These are phyloP conservation scores for Teratosphaeriaceae sp. DNA, from an alignment of 2,329 filamentous ascomycete species.

Conservation along the genomic window DNA sequence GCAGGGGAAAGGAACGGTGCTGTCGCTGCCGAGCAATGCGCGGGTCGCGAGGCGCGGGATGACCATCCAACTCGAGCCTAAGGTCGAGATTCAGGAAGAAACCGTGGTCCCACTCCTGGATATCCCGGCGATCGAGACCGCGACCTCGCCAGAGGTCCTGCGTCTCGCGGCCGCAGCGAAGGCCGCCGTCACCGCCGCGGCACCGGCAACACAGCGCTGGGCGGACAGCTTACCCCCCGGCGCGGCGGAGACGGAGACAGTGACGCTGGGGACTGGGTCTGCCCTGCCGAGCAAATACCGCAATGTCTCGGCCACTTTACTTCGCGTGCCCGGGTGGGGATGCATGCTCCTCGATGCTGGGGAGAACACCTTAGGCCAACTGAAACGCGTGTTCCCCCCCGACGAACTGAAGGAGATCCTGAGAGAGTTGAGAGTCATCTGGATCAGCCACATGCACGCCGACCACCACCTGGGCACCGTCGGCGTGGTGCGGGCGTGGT, in stretches of 20 bases:
- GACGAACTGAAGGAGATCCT: slow-evolving; percentile 64
- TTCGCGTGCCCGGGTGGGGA: slow-evolving; percentile 78
- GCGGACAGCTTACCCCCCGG: slow-evolving; percentile 56
- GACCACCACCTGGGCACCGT: slow-evolving; percentile 88
- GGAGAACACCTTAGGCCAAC: slow-evolving; percentile 84
- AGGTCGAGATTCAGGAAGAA: slow-evolving; percentile 39
- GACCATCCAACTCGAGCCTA: slow-evolving; percentile 31
- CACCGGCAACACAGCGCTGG: slow-evolving; percentile 43
- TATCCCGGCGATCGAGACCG: slow-evolving; percentile 36
- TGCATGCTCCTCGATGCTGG: slow-evolving; percentile 87
- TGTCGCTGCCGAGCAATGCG: slow-evolving; percentile 16
- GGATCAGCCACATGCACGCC: slow-evolving; percentile 93
- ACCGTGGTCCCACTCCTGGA: slow-evolving; percentile 46
- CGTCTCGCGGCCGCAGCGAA: slow-evolving; percentile 44
- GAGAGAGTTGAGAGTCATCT: slow-evolving; percentile 71
- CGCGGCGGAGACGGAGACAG: slow-evolving; percentile 70
- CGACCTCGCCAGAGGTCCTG: slow-evolving; percentile 43
- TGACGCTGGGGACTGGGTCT: slow-evolving; percentile 85
- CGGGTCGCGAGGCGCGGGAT: slow-evolving; percentile 28
- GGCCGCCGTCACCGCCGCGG: slow-evolving; percentile 27
- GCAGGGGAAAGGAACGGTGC: too few relatives aligned
- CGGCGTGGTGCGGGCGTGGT: slow-evolving; percentile 79
- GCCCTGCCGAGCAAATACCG: slow-evolving; percentile 86
- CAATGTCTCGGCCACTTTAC: slow-evolving; percentile 83
- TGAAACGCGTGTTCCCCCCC: slow-evolving; percentile 64